phyloP scores from a whole-genome alignment of 345 rosid species.

The Salix dunnii region DNA sequence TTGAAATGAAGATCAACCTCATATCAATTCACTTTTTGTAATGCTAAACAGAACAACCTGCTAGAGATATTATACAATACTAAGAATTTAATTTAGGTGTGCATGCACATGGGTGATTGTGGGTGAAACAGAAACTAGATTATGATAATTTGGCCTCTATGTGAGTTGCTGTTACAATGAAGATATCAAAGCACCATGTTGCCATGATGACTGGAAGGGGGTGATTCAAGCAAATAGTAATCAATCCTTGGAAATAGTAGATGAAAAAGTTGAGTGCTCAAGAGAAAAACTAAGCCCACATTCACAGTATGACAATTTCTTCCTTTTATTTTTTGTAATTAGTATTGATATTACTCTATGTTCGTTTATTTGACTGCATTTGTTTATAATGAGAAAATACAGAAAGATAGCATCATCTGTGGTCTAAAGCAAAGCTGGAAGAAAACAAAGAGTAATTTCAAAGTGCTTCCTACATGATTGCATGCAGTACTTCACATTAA shows the following conservation, averaged over 20 bases:
- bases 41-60: background rate
- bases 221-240: background rate
- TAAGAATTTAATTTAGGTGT: background rate
- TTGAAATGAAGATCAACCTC: background rate
- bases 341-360: background rate
- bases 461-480: background rate
- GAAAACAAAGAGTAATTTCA: background rate
- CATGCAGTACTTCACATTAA: background rate
- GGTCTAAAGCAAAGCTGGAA: background rate
- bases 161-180: background rate
- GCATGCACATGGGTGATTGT: background rate
- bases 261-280: background rate
- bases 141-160: background rate
- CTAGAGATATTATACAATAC: background rate
- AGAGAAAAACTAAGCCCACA: background rate
- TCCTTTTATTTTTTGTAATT: background rate
- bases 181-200: background rate
- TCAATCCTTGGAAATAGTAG: background rate
- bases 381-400: background rate
- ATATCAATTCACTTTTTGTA: background rate
- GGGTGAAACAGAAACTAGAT: background rate
- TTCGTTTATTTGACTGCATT: background rate
- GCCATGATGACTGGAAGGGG: background rate
- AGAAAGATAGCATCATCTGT: background rate
- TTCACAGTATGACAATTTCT: background rate